phyloP scores from a whole-genome alignment of 768 basidiomycete genomes.

The Lactifluus volemus region DNA sequence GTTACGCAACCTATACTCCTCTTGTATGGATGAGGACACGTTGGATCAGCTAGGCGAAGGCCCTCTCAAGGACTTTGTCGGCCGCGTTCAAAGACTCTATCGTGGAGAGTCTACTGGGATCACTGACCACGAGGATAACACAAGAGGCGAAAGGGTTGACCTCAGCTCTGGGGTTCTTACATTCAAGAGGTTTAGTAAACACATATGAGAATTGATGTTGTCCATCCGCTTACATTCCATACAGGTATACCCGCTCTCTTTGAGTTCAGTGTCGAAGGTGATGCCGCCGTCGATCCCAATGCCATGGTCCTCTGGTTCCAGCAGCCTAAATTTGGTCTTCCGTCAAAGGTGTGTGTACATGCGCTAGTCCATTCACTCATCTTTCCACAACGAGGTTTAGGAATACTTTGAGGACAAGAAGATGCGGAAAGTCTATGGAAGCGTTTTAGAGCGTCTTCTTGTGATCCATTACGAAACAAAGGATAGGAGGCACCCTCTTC shows the following conservation, averaged over 20 bases:
- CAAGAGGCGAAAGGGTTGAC: conserved; percentile 51
- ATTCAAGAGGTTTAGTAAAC: conserved; percentile 58
- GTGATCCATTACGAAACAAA: conserved; percentile 43
- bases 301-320: conserved; percentile 79
- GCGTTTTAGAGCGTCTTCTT: conserved; percentile 61
- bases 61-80: conserved; percentile 62
- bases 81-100: conserved; percentile 52
- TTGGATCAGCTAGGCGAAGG: conserved; percentile 63
- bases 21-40: conserved; percentile 74
- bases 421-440: conserved; percentile 60
- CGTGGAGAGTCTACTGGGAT: conserved; percentile 41
- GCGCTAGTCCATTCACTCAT: background rate
- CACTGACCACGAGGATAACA: conserved; percentile 18
- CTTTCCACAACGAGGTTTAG: conserved; percentile 29
- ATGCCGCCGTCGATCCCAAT: conserved; percentile 79
- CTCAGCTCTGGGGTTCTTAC: conserved; percentile 74
- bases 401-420: conserved; percentile 83
- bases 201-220: background rate
- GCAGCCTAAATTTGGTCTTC: conserved; percentile 74
- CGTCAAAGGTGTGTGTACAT: conserved; percentile 58
- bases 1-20: conserved; percentile 63
- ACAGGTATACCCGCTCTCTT: conserved; percentile 73
- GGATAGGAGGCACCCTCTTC: conserved; percentile 27
- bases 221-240: background rate
- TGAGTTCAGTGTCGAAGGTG: conserved; percentile 79